A percentile compares a stretch with the other conserved stretches of the same genome.
Evolutionary conservation across 305 asterid species (phyloP).

Genomic region (Fraxinus greggii): DNA sequence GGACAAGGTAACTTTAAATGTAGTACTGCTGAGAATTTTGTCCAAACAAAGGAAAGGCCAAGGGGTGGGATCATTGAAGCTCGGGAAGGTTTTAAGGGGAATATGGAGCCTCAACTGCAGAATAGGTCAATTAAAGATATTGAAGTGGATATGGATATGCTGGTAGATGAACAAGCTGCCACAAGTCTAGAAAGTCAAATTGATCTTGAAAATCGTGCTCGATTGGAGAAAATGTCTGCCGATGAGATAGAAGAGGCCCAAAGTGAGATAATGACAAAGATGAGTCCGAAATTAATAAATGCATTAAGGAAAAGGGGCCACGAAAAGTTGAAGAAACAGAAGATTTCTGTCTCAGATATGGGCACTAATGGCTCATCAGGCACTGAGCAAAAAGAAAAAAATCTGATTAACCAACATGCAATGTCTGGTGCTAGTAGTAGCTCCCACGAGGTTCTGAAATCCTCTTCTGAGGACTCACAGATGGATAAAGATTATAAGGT

Average conservation of each 20-base stretch:
- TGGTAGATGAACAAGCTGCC: slow-evolving; percentile 36
- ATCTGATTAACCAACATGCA: slow-evolving; percentile 20
- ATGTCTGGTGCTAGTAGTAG: slow-evolving; percentile 28
- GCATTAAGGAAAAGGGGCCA: slow-evolving; percentile 59
- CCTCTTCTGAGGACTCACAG: slow-evolving; percentile 26
- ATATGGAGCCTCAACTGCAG: slow-evolving; percentile 20
- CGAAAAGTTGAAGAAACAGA: slow-evolving; percentile 56
- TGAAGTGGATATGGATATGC: slow-evolving; percentile 27
- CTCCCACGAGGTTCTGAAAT: slow-evolving; percentile 31
- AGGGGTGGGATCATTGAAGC: slow-evolving; percentile 17
- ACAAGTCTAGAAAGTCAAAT: slow-evolving; percentile 60
- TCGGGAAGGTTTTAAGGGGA: slow-evolving; percentile 21
- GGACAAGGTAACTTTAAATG: slow-evolving; percentile 20
- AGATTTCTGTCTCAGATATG: slow-evolving; percentile 34
- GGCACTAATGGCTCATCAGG: slow-evolving; percentile 36
- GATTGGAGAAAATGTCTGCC: slow-evolving; percentile 66
- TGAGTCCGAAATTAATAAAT: slow-evolving; percentile 61
- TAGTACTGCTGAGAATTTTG: slow-evolving; percentile 17
- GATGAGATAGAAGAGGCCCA: slow-evolving; percentile 85
- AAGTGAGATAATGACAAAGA: slow-evolving; percentile 68
- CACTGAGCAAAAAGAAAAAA: slow-evolving; percentile 27
- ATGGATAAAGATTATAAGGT: slow-evolving; percentile 30
- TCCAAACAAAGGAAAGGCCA: slow-evolving; percentile 23
- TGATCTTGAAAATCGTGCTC: slow-evolving; percentile 75
- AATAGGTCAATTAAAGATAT: slow-evolving; percentile 27